These are phyloP conservation scores for Aureobasidium leucospermi DNA, from an alignment of 2,329 filamentous ascomycete genomes.

Conservation along the genomic window DNA sequence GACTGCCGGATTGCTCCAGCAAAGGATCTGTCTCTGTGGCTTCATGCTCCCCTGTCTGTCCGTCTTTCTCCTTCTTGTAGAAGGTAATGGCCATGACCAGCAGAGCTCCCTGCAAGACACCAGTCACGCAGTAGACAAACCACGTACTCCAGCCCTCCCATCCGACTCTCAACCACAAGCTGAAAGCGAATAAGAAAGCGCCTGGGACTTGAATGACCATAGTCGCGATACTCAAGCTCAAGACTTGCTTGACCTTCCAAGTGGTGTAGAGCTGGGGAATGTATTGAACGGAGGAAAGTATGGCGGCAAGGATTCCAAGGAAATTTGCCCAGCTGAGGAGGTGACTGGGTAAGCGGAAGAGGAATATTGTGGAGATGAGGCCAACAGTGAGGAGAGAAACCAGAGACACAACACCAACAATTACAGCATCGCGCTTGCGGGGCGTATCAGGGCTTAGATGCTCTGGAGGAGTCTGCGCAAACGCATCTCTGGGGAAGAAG, in stretches of 20 bases:
- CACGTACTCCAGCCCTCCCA: conserved; percentile 88
- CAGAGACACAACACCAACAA: conserved; percentile 65
- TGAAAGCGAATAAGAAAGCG: conserved; percentile 80
- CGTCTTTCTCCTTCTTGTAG: conserved; percentile 26
- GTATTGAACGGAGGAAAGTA: conserved; percentile 82
- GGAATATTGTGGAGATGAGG: conserved; percentile 55
- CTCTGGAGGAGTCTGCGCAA: conserved; percentile 23
- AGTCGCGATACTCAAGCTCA: conserved; percentile 90
- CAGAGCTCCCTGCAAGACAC: conserved; percentile 72
- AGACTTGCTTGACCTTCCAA: conserved; percentile 74
- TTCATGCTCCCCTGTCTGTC: conserved; percentile 6
- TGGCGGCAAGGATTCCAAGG: conserved; percentile 70
- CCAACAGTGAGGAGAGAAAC: conserved; percentile 67
- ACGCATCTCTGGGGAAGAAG: conserved; percentile 67
- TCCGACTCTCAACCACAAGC: conserved; percentile 65
- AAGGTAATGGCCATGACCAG: conserved; percentile 76
- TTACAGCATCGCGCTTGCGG: conserved; percentile 68
- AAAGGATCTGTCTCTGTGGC: background rate
- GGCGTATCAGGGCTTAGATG: conserved; percentile 43
- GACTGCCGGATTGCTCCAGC: background rate
- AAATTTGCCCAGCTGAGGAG: conserved; percentile 77
- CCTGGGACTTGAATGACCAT: conserved; percentile 98
- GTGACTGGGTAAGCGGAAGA: conserved; percentile 56
- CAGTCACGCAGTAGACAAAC: conserved; percentile 84
- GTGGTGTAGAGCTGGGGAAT: conserved; percentile 93